Evolutionary conservation across 108 stramenopile species (phyloP).

Genomic region (Cyclotella choctawhatcheeana): DNA sequence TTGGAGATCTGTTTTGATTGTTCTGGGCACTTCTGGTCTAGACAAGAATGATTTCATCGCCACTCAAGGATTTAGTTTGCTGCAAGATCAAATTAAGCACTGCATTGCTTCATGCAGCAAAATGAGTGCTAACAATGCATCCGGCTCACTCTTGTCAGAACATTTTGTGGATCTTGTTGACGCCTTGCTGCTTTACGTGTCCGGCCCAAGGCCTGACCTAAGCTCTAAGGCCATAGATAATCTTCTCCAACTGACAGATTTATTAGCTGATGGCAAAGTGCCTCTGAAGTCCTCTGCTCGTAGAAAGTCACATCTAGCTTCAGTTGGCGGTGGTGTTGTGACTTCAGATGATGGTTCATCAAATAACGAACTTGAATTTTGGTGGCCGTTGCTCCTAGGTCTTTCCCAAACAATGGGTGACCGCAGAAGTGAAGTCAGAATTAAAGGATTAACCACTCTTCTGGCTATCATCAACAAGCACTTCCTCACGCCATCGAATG

Average conservation of each 20-base stretch:
- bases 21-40: slow-evolving; percentile 85
- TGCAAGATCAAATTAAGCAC: slow-evolving; percentile 61
- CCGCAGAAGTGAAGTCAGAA: slow-evolving; percentile 63
- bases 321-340: slow-evolving; percentile 19
- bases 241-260: slow-evolving; percentile 57
- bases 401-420: slow-evolving; percentile 89
- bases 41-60: slow-evolving; percentile 80
- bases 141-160: slow-evolving; percentile 62
- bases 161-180: slow-evolving; percentile 93
- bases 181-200: slow-evolving; percentile 88
- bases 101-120: slow-evolving; percentile 37
- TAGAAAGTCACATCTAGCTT: slow-evolving; percentile 15
- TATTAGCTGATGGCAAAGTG: slow-evolving; percentile 60
- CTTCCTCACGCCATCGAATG: slow-evolving; percentile 57
- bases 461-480: slow-evolving; percentile 68
- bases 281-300: slow-evolving; percentile 27
- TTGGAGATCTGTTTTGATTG: slow-evolving; percentile 92
- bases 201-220: slow-evolving; percentile 81
- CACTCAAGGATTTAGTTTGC: slow-evolving; percentile 70
- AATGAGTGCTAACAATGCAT: slow-evolving; percentile 9
- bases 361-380: slow-evolving; percentile 82
- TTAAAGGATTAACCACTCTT: slow-evolving; percentile 67
- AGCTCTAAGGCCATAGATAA: slow-evolving; percentile 78
- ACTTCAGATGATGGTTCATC: slow-evolving; percentile 43
- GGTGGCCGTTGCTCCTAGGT: slow-evolving; percentile 98